A percentile compares a stretch with the other conserved stretches of the same genome.
Evolutionary conservation across 116 monocot species (phyloP).

Genomic region (Posidonia oceanica): DNA sequence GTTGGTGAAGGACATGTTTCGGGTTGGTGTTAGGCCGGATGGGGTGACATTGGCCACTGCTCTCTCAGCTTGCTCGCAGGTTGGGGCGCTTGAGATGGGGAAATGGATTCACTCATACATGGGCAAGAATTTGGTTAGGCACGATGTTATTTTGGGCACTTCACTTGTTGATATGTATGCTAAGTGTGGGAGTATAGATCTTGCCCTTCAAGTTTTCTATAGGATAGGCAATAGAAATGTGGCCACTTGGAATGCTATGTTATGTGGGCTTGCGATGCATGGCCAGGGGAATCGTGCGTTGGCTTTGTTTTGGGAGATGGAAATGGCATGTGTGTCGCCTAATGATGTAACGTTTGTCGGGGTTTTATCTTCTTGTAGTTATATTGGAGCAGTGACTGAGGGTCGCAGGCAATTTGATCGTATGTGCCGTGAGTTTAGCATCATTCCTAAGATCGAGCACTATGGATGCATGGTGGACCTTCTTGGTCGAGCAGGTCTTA

Average conservation of each 20-base stretch:
- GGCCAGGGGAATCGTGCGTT: slow-evolving; percentile 8
- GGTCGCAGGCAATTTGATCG: slow-evolving; percentile 8
- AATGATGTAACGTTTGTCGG: slow-evolving; percentile 12
- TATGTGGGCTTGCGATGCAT: slow-evolving; percentile 15
- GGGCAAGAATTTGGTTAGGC: slow-evolving; percentile 2
- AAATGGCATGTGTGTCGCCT: neutral
- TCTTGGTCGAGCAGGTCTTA: slow-evolving; percentile 14
- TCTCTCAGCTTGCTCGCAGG: slow-evolving; percentile 7
- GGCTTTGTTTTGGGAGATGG: slow-evolving; percentile 9
- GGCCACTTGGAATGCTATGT: slow-evolving; percentile 14
- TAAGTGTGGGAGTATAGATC: slow-evolving; percentile 12
- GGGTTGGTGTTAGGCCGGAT: slow-evolving; percentile 1
- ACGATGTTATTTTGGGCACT: slow-evolving; percentile 7
- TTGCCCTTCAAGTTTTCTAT: slow-evolving; percentile 8
- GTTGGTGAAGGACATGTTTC: slow-evolving; percentile 12
- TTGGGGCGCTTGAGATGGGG: slow-evolving; percentile 14
- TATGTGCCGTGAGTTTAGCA: neutral
- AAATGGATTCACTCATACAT: slow-evolving; percentile 13
- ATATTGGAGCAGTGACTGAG: slow-evolving; percentile 10
- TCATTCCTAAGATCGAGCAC: slow-evolving; percentile 12
- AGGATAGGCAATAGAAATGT: slow-evolving; percentile 4
- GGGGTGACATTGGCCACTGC: slow-evolving; percentile 5
- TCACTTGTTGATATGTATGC: slow-evolving; percentile 20
- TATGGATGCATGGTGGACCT: slow-evolving; percentile 20
- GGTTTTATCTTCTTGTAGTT: slow-evolving; percentile 14